phyloP scores from a whole-genome alignment of 2,329 filamentous ascomycete genomes.

The Aphanoascus verrucosus region DNA sequence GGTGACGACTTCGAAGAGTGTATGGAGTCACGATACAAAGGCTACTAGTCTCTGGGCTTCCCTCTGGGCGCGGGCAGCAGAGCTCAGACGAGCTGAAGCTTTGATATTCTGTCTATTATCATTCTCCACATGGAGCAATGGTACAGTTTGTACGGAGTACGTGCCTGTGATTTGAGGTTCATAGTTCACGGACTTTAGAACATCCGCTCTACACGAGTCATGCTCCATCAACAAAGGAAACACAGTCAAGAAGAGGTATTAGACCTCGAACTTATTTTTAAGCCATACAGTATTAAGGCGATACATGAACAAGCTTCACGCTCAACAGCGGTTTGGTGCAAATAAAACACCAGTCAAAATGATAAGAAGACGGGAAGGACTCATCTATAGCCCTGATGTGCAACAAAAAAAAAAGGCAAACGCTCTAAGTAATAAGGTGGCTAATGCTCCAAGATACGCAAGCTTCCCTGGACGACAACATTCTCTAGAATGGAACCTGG shows the following conservation, averaged over 20 bases:
- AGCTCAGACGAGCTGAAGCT: too few species aligned
- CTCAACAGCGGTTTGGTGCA: not conserved
- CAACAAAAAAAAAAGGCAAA: not conserved
- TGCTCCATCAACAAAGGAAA: too few species aligned
- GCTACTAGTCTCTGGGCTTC: too few species aligned
- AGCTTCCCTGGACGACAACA: conserved; percentile 94
- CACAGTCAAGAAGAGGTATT: not conserved
- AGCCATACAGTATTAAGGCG: conserved; percentile 9
- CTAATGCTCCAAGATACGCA: conserved; percentile 62
- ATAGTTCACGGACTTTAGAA: too few species aligned
- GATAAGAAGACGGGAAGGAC: not conserved
- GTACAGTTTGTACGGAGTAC: too few species aligned
- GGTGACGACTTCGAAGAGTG: too few species aligned
- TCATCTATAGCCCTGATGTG: conserved; percentile 1
- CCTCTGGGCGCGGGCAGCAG: too few species aligned
- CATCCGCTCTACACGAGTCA: too few species aligned
- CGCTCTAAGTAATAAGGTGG: not conserved
- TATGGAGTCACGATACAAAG: too few species aligned
- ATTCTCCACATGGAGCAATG: too few species aligned
- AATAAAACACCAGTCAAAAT: conserved; percentile 1
- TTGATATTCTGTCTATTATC: too few species aligned
- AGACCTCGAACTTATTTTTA: not conserved
- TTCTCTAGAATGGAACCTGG: conserved; percentile 96
- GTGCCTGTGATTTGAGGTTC: too few species aligned
- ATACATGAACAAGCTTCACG: not conserved